phyloP scores from a whole-genome alignment of 768 basidiomycete genomes.

The Agrocybe praecox region DNA sequence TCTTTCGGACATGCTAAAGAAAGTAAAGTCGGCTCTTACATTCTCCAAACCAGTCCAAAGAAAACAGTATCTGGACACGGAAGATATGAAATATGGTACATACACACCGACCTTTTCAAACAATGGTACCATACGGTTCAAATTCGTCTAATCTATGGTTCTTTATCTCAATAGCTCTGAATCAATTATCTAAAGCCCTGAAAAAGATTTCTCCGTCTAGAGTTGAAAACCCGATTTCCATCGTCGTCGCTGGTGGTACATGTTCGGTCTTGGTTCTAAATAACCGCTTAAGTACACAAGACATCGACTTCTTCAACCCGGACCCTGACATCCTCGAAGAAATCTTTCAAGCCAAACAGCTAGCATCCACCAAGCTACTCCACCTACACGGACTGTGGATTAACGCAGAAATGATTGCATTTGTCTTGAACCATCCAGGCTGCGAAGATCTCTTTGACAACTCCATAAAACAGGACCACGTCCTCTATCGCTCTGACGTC shows the following conservation, averaged over 20 bases:
- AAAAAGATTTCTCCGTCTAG: constrained; percentile 6
- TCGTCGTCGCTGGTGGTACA: constrained; percentile 5
- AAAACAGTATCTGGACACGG: too few relatives aligned
- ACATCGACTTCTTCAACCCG: constrained; percentile 10
- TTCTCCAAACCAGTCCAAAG: too few relatives aligned
- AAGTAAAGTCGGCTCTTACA: too few relatives aligned
- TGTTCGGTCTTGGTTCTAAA: constrained; percentile 1
- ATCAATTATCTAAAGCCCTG: not conserved
- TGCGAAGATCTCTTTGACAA: constrained; percentile 9
- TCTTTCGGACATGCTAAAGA: too few relatives aligned
- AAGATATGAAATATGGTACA: too few relatives aligned
- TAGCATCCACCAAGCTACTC: not conserved
- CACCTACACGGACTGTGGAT: constrained; percentile 10
- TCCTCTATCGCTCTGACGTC: not conserved
- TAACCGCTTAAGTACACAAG: constrained; percentile 5
- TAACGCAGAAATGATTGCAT: constrained; percentile 8
- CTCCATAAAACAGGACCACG: constrained; percentile 1
- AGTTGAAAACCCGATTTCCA: not conserved
- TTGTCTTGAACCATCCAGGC: not conserved
- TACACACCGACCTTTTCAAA: too few relatives aligned
- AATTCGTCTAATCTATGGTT: too few relatives aligned
- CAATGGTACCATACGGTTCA: too few relatives aligned
- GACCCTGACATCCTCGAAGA: constrained; percentile 5
- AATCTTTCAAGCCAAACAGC: not conserved
- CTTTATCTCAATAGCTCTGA: too few relatives aligned